Percentiles rank a stretch among this genome's conserved stretches.
phyloP scores from a whole-genome alignment of 2,329 filamentous ascomycete species.

The Scedosporium minutisporum region DNA sequence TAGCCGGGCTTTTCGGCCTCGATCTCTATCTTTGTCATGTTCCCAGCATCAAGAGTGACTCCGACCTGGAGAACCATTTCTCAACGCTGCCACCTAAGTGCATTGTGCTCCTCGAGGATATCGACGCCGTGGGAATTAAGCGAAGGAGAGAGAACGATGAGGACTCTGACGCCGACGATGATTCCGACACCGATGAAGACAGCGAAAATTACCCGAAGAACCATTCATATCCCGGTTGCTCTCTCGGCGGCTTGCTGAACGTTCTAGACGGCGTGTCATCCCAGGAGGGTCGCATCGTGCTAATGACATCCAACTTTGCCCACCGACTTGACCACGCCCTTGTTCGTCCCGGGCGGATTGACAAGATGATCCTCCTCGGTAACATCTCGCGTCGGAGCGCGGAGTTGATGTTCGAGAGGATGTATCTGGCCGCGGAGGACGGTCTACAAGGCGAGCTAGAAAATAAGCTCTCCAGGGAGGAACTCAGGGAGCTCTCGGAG shows the following conservation, averaged over 20 bases:
- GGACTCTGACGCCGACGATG: no score
- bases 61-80: slow-evolving; percentile 53
- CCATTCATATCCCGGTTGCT: slow-evolving; percentile 19
- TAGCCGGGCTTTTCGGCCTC: slow-evolving; percentile 40
- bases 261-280: slow-evolving; percentile 74
- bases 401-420: slow-evolving; percentile 47
- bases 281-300: slow-evolving; percentile 67
- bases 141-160: slow-evolving; percentile 8
- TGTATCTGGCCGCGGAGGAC: slow-evolving; percentile 39
- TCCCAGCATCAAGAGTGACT: slow-evolving; percentile 16
- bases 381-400: slow-evolving; percentile 46
- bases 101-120: slow-evolving; percentile 17
- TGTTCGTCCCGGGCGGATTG: slow-evolving; percentile 52
- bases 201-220: slow-evolving; percentile 10
- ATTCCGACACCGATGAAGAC: no score
- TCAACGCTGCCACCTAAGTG: slow-evolving; percentile 11
- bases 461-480: slow-evolving; percentile 10
- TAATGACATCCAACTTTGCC: slow-evolving; percentile 65
- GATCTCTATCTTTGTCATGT: no score
- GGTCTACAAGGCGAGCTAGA: slow-evolving; percentile 6
- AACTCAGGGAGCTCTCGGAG: slow-evolving; percentile 33
- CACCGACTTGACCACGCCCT: no score
- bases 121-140: slow-evolving; percentile 9
- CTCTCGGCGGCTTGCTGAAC: slow-evolving; percentile 69
- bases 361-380: slow-evolving; percentile 57